Percentiles rank a stretch among this genome's conserved stretches.
These are phyloP conservation scores for Arthrobotrys sinensis DNA, from an alignment of 2,329 filamentous ascomycete species.

Conservation along the genomic window DNA sequence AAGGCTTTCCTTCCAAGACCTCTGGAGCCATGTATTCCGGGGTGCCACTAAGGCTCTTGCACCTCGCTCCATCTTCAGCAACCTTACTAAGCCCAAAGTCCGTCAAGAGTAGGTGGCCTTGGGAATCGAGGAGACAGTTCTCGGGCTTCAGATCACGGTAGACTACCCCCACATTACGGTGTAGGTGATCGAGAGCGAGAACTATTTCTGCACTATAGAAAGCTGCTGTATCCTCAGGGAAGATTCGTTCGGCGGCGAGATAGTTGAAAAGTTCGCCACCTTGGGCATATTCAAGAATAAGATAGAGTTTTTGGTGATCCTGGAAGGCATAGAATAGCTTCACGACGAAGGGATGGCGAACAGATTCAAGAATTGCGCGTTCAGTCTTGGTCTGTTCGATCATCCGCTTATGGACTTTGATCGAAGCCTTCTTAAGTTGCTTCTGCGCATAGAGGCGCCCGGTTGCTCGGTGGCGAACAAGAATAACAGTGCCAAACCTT, in stretches of 20 bases:
- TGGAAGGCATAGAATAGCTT: constrained; percentile 99
- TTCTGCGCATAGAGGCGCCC: constrained; percentile 96
- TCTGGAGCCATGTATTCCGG: constrained; percentile 99
- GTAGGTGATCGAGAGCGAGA: constrained; percentile 91
- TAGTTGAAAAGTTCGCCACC: constrained; percentile 98
- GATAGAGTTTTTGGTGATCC: constrained; percentile 95
- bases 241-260: constrained; percentile 93
- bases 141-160: constrained; percentile 98
- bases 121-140: constrained; percentile 91
- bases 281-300: constrained; percentile 97
- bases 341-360: constrained; percentile 96
- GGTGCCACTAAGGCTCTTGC: constrained; percentile 92
- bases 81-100: constrained; percentile 99
- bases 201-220: constrained; percentile 99
- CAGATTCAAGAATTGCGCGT: constrained; percentile 91
- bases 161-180: constrained; percentile 91
- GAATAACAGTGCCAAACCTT: constrained; percentile 84
- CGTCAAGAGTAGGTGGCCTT: constrained; percentile 93
- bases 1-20: constrained; percentile 85
- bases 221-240: constrained; percentile 86
- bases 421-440: constrained; percentile 96
- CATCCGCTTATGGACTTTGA: constrained; percentile 94
- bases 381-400: constrained; percentile 98
- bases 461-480: constrained; percentile 90
- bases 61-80: constrained; percentile 76